A percentile compares a stretch with the other conserved stretches of the same genome.
These are phyloP conservation scores for Blastomyces parvus DNA, from an alignment of 2,329 filamentous ascomycete species.

Conservation along the genomic window DNA sequence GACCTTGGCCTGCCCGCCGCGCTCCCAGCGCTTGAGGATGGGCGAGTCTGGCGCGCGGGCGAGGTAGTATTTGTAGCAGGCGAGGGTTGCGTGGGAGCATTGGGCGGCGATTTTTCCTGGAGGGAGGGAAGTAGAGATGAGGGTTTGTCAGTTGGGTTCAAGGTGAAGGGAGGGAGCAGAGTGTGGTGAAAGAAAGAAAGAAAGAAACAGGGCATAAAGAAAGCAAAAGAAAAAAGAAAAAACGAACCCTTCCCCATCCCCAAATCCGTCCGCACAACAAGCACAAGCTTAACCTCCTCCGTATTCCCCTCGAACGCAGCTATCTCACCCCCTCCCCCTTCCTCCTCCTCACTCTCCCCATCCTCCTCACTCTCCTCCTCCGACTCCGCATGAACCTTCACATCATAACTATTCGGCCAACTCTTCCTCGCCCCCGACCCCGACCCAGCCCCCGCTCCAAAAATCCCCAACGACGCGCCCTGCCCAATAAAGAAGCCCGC, in stretches of 20 bases:
- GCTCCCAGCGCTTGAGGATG: constrained; percentile 77
- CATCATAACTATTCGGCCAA: constrained; percentile 39
- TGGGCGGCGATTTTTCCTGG: constrained; percentile 94
- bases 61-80: constrained; percentile 83
- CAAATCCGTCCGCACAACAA: constrained; percentile 86
- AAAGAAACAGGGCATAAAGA: constrained; percentile 8
- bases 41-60: constrained; percentile 44
- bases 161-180: neutral
- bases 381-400: constrained; percentile 36
- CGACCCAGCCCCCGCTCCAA: constrained; percentile 38
- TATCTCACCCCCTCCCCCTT: constrained; percentile 50
- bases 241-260: constrained; percentile 89
- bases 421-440: constrained; percentile 11
- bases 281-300: constrained; percentile 88
- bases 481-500: constrained; percentile 65
- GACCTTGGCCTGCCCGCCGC: constrained; percentile 80
- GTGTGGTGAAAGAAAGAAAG: neutral
- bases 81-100: constrained; percentile 89
- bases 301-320: constrained; percentile 42
- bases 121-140: constrained; percentile 5
- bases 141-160: neutral
- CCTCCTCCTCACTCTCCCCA: constrained; percentile 38
- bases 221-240: constrained; percentile 7
- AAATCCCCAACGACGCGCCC: constrained; percentile 61
- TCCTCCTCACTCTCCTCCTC: constrained; percentile 27